Conservation (phyloP, 306 rosid species). For the Comarum palustre region DNA sequence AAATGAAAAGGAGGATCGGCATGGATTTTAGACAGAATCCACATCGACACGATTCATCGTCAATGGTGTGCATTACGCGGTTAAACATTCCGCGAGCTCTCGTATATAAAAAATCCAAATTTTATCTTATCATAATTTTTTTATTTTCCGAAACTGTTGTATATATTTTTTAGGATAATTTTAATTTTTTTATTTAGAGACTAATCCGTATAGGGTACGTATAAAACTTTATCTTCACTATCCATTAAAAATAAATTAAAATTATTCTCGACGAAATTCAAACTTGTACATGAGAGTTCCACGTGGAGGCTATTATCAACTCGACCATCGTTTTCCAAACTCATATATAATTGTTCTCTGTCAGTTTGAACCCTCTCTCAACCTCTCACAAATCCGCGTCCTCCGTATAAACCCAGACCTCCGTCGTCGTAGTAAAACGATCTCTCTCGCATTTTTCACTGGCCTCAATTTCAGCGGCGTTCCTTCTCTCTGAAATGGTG, state of each 20-base stretch:
- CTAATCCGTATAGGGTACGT: no score
- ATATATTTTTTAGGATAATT: no score
- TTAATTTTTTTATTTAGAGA: no score
- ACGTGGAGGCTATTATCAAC: no score
- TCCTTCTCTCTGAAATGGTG: constrained; percentile 33
- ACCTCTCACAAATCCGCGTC: constrained; percentile 21
- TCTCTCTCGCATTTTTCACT: not conserved
- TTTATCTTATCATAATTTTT: not conserved
- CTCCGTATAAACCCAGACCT: constrained; percentile 17
- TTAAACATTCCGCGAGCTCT: constrained; percentile 12
- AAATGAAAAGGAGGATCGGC: constrained; percentile 20
- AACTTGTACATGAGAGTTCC: no score
- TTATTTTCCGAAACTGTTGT: not conserved
- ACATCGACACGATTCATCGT: constrained; percentile 29
- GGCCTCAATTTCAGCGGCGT: not conserved
- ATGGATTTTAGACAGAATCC: constrained; percentile 22
- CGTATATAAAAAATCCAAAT: not conserved
- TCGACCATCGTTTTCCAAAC: no score
- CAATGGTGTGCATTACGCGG: constrained; percentile 27
- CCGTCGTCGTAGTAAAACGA: constrained; percentile 20
- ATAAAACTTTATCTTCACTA: no score
- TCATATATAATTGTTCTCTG: no score
- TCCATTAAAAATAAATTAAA: no score
- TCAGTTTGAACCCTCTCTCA: not conserved
- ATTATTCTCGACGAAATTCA: no score